A percentile compares a stretch with the other conserved stretches of the same genome.
Conservation (phyloP, 2,329 filamentous ascomycete genomes). For the Cladosporium sp. region DNA sequence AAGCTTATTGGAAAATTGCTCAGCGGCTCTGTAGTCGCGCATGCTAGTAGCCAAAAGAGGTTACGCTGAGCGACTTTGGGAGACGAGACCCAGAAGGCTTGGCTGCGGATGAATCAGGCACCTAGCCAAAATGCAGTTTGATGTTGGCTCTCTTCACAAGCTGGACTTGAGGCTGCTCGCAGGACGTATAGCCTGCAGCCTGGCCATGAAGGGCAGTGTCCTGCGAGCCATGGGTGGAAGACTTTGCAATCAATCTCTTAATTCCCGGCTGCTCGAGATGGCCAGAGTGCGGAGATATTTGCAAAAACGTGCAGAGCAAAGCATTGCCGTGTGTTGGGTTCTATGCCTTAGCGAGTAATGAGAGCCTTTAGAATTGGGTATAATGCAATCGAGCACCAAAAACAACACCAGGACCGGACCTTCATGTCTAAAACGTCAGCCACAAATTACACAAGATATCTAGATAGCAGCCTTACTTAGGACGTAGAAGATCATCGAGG, state of each 20-base stretch:
- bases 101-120: neutral
- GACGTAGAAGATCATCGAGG: neutral
- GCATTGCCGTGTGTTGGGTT: too few relatives aligned
- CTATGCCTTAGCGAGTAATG: neutral
- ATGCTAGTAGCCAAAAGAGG: neutral
- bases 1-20: neutral
- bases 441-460: too few relatives aligned
- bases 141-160: neutral
- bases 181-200: rapidly evolving
- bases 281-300: too few relatives aligned
- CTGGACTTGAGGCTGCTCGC: neutral
- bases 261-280: too few relatives aligned
- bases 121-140: neutral
- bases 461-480: too few relatives aligned
- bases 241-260: too few relatives aligned
- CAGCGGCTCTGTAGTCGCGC: neutral
- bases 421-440: neutral
- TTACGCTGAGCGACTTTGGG: neutral
- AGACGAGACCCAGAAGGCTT: neutral
- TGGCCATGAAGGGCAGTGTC: neutral
- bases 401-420: neutral
- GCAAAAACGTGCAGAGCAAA: too few relatives aligned
- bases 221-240: neutral
- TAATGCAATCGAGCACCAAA: neutral
- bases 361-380: neutral